These are phyloP conservation scores for Scopulariopsis brevicaulis DNA, from an alignment of 2,329 filamentous ascomycete genomes.

Conservation along the genomic window DNA sequence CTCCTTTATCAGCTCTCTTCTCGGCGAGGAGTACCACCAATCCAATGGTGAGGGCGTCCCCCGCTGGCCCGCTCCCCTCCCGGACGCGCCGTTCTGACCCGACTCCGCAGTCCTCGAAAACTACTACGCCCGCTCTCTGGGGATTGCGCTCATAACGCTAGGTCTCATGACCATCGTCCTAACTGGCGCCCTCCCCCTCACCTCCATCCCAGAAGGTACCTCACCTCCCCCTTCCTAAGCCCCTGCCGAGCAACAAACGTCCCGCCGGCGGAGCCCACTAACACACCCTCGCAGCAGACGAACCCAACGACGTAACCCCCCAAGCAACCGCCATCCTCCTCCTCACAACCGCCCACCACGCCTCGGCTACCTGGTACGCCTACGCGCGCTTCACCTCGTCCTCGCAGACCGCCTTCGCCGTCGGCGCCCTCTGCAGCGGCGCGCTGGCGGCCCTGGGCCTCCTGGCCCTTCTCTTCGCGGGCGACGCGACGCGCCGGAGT, in stretches of 20 bases:
- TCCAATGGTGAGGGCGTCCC: slow-evolving; percentile 16
- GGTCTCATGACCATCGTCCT: slow-evolving; percentile 54
- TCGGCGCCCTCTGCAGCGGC: slow-evolving; percentile 47
- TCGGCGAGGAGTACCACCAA: slow-evolving; percentile 20
- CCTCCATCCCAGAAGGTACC: slow-evolving; percentile 30
- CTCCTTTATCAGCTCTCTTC: slow-evolving; percentile 31
- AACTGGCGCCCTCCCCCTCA: slow-evolving; percentile 58
- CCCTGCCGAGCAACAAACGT: slow-evolving; percentile 1
- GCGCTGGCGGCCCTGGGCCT: slow-evolving; percentile 43
- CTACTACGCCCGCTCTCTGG: slow-evolving; percentile 64
- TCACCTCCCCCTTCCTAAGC: not conserved
- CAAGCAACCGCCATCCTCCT: slow-evolving; percentile 56
- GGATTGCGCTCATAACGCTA: slow-evolving; percentile 54
- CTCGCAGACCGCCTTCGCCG: slow-evolving; percentile 43
- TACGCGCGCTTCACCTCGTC: slow-evolving; percentile 54
- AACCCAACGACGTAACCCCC: slow-evolving; percentile 35
- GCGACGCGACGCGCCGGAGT: slow-evolving; percentile 23
- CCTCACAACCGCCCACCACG: slow-evolving; percentile 57
- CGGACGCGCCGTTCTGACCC: not conserved
- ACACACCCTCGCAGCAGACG: not conserved
- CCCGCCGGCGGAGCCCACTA: not conserved
- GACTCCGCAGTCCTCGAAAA: slow-evolving; percentile 45
- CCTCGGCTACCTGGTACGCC: slow-evolving; percentile 48
- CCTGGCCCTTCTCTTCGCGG: slow-evolving; percentile 23
- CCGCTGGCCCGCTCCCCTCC: not conserved